Base-by-base conservation (phyloP, 495 filamentous ascomycete species). In the Tuber melanosporum region DNA sequence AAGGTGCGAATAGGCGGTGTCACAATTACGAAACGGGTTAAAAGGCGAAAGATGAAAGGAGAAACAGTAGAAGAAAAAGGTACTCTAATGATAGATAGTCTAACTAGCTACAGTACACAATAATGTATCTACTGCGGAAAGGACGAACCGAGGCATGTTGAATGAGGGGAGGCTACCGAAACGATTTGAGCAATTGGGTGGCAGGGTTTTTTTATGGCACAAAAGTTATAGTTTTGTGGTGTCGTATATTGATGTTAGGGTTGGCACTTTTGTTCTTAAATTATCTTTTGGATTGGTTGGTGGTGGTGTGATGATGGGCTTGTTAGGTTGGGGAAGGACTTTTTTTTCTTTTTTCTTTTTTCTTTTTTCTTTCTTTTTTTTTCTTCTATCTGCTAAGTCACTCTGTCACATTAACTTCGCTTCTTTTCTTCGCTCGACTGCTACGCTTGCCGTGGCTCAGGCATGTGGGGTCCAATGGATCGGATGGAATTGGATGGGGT, bases 1-100 rank as follows among this genome's bases (percentile, higher is more conserved):
- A 36, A 36, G 26, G 57, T 36, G 3, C 5, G 14, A 5, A 66
- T 26, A 36, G 26, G 32, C 26, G 7, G 15, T 22, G 32, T 66
- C 57, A 78, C 81, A 81, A 78, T 83, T 83, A 82, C 82, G 76
- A 80, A 76, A 80, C 81, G 77, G 80, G 72, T 75, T 82, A 66
- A 66, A 3, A 66, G 1, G 52, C 10, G n/a, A 19, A 66, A 66
- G 32, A 26, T 9, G 3, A 62, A 7, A 26, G 26, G 26, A 32
- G 26, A 62, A 32, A 14, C 9, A 14, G 52, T 15, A 12, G 12
- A n/a, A 12, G 12, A n/a, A 14, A 32, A 12, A 5, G 57, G 57
- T 15, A 32, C 32, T 32, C 26, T 66, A 66, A 66, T 8, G 57
- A 66, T 36, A 36, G 57, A 36, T 66, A 32, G 32, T 32, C 32